Conservation (phyloP, 306 rosid genomes). For the Herpetospermum pedunculosum region DNA sequence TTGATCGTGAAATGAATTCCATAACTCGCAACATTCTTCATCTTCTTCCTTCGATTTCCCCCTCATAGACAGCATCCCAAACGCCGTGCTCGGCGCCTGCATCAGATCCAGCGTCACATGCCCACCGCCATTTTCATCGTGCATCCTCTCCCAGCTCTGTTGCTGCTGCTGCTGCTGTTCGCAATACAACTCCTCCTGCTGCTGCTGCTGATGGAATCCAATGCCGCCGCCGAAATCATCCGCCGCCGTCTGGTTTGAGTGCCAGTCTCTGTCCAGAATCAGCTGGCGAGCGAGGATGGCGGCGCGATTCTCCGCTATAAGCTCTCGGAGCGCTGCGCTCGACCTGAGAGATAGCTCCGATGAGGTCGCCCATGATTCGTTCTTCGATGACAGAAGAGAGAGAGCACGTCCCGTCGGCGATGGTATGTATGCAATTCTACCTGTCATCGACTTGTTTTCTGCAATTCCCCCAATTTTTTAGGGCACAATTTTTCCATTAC, state of each 20-base stretch:
- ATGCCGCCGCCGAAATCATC: constrained; percentile 21
- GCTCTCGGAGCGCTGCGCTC: constrained; percentile 71
- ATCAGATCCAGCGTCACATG: constrained; percentile 28
- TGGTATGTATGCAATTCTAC: constrained; percentile 21
- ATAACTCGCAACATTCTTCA: constrained; percentile 21
- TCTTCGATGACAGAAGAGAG: constrained; percentile 97
- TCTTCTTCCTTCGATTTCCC: constrained; percentile 28
- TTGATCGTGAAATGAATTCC: constrained; percentile 28
- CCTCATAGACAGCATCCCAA: constrained; percentile 20
- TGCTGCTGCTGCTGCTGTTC: constrained; percentile 13
- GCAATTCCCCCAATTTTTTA: not conserved
- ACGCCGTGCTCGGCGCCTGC: constrained; percentile 31
- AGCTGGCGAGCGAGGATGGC: constrained; percentile 48
- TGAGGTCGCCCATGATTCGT: constrained; percentile 34
- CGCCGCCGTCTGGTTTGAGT: constrained; percentile 14
- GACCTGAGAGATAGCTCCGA: constrained; percentile 66
- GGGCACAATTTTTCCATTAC: not conserved
- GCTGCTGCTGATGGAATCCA: constrained; percentile 28
- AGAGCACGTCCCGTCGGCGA: constrained; percentile 56
- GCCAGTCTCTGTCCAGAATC: constrained; percentile 42
- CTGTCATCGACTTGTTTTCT: constrained; percentile 18
- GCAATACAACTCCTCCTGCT: constrained; percentile 40
- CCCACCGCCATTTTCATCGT: constrained; percentile 14
- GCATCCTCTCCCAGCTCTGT: constrained; percentile 23
- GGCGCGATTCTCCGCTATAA: constrained; percentile 81